phyloP scores from a whole-genome alignment of 2,329 filamentous ascomycete species.

The Penicillium sp. region DNA sequence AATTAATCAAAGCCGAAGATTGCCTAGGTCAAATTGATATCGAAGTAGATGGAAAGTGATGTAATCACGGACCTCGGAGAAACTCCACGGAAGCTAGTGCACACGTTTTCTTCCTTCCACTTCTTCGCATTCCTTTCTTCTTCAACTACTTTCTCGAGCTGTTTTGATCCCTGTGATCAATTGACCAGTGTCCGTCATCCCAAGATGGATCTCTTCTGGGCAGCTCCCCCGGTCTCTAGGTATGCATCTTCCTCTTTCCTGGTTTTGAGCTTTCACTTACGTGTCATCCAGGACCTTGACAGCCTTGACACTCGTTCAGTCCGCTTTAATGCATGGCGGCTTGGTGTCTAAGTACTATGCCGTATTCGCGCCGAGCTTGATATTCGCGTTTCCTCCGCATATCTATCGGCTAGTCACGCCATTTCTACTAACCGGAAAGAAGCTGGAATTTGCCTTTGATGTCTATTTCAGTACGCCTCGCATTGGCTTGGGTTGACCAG shows the following conservation, averaged over 20 bases:
- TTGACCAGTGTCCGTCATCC: constrained; percentile 16
- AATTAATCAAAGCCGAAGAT: neutral
- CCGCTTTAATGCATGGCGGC: constrained; percentile 60
- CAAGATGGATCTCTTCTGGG: constrained; percentile 64
- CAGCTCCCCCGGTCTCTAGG: constrained; percentile 67
- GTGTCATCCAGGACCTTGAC: constrained; percentile 63
- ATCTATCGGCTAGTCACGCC: constrained; percentile 61
- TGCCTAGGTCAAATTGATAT: neutral
- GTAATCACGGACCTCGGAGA: constrained; percentile 18
- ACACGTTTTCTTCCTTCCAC: constrained; percentile 21
- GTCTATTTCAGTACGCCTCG: constrained; percentile 64
- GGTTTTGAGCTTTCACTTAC: constrained; percentile 41
- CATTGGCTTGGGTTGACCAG: constrained; percentile 18
- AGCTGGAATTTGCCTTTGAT: constrained; percentile 66
- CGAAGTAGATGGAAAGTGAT: neutral
- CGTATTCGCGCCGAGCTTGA: constrained; percentile 51
- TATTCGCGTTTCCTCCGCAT: constrained; percentile 62
- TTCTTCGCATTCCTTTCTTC: constrained; percentile 5
- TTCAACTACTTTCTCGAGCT: constrained; percentile 4
- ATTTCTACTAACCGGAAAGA: constrained; percentile 60
- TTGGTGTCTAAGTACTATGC: constrained; percentile 56
- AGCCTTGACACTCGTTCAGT: constrained; percentile 63
- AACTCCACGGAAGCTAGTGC: constrained; percentile 16
- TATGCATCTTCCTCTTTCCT: constrained; percentile 41
- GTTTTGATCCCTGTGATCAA: constrained; percentile 15